Evolutionary conservation across 108 stramenopile genomes (phyloP), one percentile per base, ranked within the genome.

Genomic region (Skeletonema costatum): DNA sequence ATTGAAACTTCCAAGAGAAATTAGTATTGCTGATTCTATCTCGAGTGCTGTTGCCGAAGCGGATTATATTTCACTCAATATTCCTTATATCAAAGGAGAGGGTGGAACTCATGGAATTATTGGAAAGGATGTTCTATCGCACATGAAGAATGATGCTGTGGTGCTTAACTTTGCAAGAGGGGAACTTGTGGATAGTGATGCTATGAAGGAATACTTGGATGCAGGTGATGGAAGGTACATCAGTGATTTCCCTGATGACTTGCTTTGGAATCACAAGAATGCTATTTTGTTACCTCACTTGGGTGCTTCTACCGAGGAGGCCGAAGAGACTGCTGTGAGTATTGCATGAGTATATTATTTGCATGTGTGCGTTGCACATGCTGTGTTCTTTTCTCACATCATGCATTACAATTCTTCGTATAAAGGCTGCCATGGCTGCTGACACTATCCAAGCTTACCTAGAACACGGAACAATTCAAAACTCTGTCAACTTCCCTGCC

Each of bases 101-200:
- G 87, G 87, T 5, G 95, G 93, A 3, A 98, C 97, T 1, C 92
- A 96, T 82, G 87, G 93, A 64, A 92, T 98, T 46, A 92, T 97
- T 78, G 83, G 87, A 31, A 77, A 83, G 62, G 94, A 94, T 31
- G 78, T 95, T 31, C 71, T 97, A 56, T 66, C 67, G 36, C 72
- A 92, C 73, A 88, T 93, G 78, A 98, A 97, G 80, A 70, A 84
- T 38, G 89, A 87, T 58, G 96, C 95, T 13, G 87, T 92, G 11
- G 68, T 98, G 61, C 60, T 98, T 60, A 98, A 98, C 83, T 98
- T 97, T 84, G 97, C 98, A 58, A 91, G 98, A 68, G 98, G 98
- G 8, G 98, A 97, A 74, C 74, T 98, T 53, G 96, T 98, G 17
- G 92, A 97, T 74, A 91, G 91, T 35, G 94, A 86, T 32, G 98